phyloP scores from a whole-genome alignment of 2,329 filamentous ascomycete genomes.

The Fusarium oxysporum region DNA sequence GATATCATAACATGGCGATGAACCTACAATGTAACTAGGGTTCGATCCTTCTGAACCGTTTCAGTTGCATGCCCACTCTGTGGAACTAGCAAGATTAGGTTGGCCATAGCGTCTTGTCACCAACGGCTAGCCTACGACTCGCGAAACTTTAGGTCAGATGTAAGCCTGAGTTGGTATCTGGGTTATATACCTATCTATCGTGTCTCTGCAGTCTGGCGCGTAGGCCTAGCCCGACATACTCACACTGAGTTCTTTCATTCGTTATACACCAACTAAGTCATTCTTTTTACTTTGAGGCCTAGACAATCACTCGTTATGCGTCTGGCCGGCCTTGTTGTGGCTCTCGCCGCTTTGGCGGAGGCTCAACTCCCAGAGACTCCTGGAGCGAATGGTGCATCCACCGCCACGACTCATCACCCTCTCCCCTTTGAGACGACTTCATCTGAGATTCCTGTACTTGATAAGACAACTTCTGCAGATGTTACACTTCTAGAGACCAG shows the following conservation, averaged over 20 bases:
- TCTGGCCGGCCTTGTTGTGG: background rate
- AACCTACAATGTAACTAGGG: background rate
- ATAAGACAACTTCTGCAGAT: background rate
- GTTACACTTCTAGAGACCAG: background rate
- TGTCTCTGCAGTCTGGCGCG: background rate
- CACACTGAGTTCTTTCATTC: background rate
- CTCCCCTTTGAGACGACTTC: conserved; percentile 1
- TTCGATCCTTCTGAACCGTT: conserved; percentile 6
- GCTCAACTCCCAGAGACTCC: conserved; percentile 2
- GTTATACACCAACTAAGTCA: background rate
- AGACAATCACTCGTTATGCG: conserved; percentile 7
- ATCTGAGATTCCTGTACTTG: background rate
- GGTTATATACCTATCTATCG: background rate
- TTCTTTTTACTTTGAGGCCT: background rate
- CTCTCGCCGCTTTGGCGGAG: background rate
- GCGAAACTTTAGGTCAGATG: too few relatives aligned
- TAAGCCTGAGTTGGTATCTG: background rate
- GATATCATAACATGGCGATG: background rate
- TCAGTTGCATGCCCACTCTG: background rate
- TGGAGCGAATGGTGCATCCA: background rate
- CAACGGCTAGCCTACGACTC: too few relatives aligned
- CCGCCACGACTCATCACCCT: background rate
- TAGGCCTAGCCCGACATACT: background rate
- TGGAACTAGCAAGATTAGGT: background rate
- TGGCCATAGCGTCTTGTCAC: background rate